These are phyloP conservation scores for Phtheirospermum japonicum DNA, from an alignment of 257 asterid species.

Conservation along the genomic window DNA sequence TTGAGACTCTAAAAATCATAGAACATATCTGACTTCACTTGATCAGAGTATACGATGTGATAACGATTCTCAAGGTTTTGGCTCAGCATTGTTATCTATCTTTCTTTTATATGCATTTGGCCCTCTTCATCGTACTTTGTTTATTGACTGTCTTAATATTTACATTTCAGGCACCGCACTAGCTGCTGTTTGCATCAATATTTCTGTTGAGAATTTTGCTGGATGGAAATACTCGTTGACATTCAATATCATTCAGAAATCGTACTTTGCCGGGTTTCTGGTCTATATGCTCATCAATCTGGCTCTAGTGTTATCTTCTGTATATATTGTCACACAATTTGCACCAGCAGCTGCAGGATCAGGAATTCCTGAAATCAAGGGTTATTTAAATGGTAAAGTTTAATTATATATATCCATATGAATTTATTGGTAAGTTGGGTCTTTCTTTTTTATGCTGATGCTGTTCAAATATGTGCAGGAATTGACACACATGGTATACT, in stretches of 20 bases:
- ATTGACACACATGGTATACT: conserved; percentile 95
- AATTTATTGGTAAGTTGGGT: conserved; percentile 16
- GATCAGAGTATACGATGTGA: no score
- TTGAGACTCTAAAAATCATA: no score
- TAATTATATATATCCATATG: not conserved
- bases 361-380: conserved; percentile 99
- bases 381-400: conserved; percentile 78
- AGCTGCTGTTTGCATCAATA: conserved; percentile 95
- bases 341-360: conserved; percentile 99
- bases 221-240: conserved; percentile 99
- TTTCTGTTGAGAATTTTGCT: conserved; percentile 98
- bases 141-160: conserved; percentile 22
- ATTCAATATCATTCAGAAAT: conserved; percentile 83
- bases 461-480: conserved; percentile 47
- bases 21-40: no score
- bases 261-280: conserved; percentile 85
- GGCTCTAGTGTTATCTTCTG: conserved; percentile 90
- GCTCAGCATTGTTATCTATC: no score
- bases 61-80: no score
- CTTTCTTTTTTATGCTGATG: conserved; percentile 26
- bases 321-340: conserved; percentile 71
- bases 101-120: no score
- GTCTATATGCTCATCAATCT: conserved; percentile 78
- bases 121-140: conserved; percentile 17
- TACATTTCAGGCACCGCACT: conserved; percentile 79